These are phyloP conservation scores for Phyllosticta citriasiana DNA, from an alignment of 2,329 filamentous ascomycete genomes.

Conservation along the genomic window DNA sequence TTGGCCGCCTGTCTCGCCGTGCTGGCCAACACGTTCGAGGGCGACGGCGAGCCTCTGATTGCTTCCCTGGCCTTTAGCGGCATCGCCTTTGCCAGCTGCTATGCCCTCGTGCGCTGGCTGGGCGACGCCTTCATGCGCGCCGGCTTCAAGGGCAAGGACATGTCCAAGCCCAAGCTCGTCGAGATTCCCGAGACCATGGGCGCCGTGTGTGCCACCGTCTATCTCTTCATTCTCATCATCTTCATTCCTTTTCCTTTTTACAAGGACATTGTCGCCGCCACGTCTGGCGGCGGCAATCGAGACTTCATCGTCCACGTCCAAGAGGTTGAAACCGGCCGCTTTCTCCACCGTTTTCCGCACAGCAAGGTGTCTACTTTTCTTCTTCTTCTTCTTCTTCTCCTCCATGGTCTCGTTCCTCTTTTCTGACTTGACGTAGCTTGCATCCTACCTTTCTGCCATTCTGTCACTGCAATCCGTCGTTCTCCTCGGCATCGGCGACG, in stretches of 20 bases:
- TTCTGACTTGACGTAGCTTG: conserved; percentile 49
- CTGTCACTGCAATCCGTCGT: conserved; percentile 85
- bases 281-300: conserved; percentile 83
- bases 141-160: conserved; percentile 80
- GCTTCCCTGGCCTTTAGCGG: conserved; percentile 81
- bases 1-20: conserved; percentile 61
- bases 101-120: conserved; percentile 85
- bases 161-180: conserved; percentile 64
- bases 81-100: conserved; percentile 71
- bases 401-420: neutral
- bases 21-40: conserved; percentile 70
- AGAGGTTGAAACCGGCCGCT: conserved; percentile 69
- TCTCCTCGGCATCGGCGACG: conserved; percentile 86
- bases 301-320: conserved; percentile 70
- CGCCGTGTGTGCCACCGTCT: conserved; percentile 82
- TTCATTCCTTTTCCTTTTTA: conserved; percentile 98
- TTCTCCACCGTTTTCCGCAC: conserved; percentile 87
- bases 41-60: conserved; percentile 78
- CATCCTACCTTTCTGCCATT: conserved; percentile 88
- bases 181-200: conserved; percentile 97
- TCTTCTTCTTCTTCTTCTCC: neutral
- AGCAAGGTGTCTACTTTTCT: conserved; percentile 56
- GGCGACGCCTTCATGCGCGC: conserved; percentile 80
- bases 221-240: conserved; percentile 75
- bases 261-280: conserved; percentile 92